Percentiles rank a stretch among this genome's conserved stretches.
Evolutionary conservation across 2,329 filamentous ascomycete genomes (phyloP).

Genomic region (Colletotrichum nymphaeae): DNA sequence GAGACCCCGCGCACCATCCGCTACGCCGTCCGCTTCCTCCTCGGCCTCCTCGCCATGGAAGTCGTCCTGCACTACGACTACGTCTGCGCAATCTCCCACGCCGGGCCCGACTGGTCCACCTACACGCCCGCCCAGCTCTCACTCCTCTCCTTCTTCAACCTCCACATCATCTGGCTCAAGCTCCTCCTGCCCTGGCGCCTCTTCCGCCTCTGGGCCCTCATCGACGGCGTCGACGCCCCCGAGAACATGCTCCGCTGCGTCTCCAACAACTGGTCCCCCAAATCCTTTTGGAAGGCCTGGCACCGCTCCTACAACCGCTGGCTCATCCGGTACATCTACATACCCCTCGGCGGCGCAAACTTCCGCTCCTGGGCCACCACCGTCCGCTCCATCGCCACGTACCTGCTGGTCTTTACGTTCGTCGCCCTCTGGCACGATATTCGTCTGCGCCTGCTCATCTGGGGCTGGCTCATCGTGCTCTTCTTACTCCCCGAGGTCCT

Average conservation of each 20-base stretch:
- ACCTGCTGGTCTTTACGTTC: constrained; percentile 91
- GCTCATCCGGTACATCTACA: constrained; percentile 92
- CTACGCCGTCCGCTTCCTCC: constrained; percentile 84
- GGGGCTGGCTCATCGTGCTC: constrained; percentile 95
- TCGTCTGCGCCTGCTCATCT: constrained; percentile 87
- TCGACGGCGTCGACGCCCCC: constrained; percentile 92
- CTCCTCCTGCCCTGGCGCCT: constrained; percentile 97
- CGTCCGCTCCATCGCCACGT: constrained; percentile 76
- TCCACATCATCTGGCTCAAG: constrained; percentile 98
- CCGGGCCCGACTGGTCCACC: constrained; percentile 79
- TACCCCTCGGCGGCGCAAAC: constrained; percentile 83
- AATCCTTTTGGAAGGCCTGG: constrained; percentile 96
- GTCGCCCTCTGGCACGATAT: constrained; percentile 99
- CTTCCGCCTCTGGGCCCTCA: constrained; percentile 94
- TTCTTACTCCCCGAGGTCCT: constrained; percentile 93
- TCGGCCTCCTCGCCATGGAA: constrained; percentile 90
- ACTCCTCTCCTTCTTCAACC: constrained; percentile 94
- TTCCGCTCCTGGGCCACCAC: constrained; percentile 57
- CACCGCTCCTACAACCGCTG: constrained; percentile 96
- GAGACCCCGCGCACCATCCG: constrained; percentile 77
- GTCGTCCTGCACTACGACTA: constrained; percentile 92
- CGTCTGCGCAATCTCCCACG: constrained; percentile 90
- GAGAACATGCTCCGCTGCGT: constrained; percentile 99
- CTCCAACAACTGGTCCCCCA: constrained; percentile 90
- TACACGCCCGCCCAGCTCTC: constrained; percentile 91